A percentile compares a stretch with the other conserved stretches of the same genome.
Conservation (phyloP, 352 stramenopile species). For the Globisporangium ultimum region DNA sequence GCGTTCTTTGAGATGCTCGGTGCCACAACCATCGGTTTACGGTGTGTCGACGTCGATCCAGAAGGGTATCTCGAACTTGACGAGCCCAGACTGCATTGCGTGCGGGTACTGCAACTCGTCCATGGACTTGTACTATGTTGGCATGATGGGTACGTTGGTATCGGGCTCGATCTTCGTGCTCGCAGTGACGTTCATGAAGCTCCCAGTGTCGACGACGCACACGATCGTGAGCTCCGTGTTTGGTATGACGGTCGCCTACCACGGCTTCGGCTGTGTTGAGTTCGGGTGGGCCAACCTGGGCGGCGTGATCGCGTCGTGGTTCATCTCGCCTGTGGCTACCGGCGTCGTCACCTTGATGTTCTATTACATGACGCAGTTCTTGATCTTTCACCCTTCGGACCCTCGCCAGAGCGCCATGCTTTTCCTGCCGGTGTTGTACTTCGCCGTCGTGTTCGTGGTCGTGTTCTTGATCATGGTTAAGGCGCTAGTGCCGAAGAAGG, state of each 20-base stretch:
- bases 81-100: conserved; percentile 21
- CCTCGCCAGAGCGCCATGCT: conserved; percentile 17
- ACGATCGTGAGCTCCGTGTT: conserved; percentile 63
- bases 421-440: conserved; percentile 46
- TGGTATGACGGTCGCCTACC: conserved; percentile 50
- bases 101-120: conserved; percentile 44
- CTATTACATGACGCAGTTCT: conserved; percentile 44
- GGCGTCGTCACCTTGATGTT: conserved; percentile 46
- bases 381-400: conserved; percentile 34
- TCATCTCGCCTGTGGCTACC: conserved; percentile 53
- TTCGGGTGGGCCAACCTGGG: conserved; percentile 25
- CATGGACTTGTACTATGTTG: conserved; percentile 53
- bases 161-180: conserved; percentile 47
- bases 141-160: conserved; percentile 62
- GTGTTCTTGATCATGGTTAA: conserved; percentile 49
- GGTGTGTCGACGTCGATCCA: conserved; percentile 76
- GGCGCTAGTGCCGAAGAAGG: conserved; percentile 9
- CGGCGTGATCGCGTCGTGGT: conserved; percentile 70
- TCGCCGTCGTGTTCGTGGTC: conserved; percentile 43
- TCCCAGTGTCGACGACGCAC: conserved; percentile 81
- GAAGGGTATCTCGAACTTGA: conserved; percentile 30
- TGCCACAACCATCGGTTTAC: conserved; percentile 71
- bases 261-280: conserved; percentile 41
- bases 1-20: conserved; percentile 77
- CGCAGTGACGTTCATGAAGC: conserved; percentile 40